Conservation (phyloP, 1,284 basidiomycete genomes). For the Flammula alnicola region DNA sequence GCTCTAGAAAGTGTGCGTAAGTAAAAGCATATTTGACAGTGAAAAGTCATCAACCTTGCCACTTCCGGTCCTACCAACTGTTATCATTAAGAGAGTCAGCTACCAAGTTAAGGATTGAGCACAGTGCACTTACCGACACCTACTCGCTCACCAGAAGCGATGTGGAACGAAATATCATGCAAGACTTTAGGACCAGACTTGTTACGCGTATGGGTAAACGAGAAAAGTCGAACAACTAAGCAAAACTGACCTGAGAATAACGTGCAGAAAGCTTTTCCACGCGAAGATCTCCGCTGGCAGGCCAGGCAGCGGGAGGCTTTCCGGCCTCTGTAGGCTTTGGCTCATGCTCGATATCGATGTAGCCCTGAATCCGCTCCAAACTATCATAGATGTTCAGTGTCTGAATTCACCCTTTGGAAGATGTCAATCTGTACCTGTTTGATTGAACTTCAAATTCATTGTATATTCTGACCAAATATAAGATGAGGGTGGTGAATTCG, state of each 20-base stretch:
- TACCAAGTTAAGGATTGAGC: too few relatives aligned
- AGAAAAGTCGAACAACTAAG: conserved; percentile 8
- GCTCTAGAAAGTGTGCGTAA: conserved; percentile 43
- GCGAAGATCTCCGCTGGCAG: conserved; percentile 66
- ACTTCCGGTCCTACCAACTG: conserved; percentile 74
- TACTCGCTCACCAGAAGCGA: conserved; percentile 62
- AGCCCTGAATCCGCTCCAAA: conserved; percentile 77
- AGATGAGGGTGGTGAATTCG: conserved; percentile 46
- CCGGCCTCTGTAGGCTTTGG: conserved; percentile 49
- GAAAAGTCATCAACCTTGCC: conserved; percentile 58
- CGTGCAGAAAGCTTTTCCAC: conserved; percentile 65
- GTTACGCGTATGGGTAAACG: conserved; percentile 9
- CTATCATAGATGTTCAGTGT: conserved; percentile 36
- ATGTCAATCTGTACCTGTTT: conserved; percentile 44
- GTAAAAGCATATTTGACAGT: conserved; percentile 35
- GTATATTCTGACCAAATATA: conserved; percentile 44
- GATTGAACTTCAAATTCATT: conserved; percentile 44
- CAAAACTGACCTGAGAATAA: conserved; percentile 45
- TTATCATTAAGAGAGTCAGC: not conserved
- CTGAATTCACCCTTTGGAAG: conserved; percentile 53
- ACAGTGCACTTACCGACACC: conserved; percentile 51
- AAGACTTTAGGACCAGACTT: conserved; percentile 50
- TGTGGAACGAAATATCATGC: conserved; percentile 55
- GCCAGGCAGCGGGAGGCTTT: conserved; percentile 69
- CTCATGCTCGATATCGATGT: conserved; percentile 75